A percentile compares a stretch with the other conserved stretches of the same genome.
Evolutionary conservation across 2,329 filamentous ascomycete genomes (phyloP).

Genomic region (Fusarium nurragi): DNA sequence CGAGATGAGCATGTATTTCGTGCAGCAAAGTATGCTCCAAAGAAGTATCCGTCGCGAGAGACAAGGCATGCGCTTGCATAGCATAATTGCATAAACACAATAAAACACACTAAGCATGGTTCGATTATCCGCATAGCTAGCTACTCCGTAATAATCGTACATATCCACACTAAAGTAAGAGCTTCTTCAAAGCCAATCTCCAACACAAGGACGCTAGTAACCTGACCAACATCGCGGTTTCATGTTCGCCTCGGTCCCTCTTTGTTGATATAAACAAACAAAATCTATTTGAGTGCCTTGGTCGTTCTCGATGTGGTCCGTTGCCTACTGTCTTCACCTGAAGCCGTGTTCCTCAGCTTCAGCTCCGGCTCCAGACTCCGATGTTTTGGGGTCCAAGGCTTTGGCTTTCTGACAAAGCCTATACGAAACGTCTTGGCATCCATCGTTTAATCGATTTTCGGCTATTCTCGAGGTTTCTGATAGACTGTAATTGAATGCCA

Average conservation of each 20-base stretch:
- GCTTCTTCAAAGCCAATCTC: constrained; percentile 1
- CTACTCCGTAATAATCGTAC: neutral
- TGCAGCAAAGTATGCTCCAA: constrained; percentile 7
- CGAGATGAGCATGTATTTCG: constrained; percentile 23
- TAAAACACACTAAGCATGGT: neutral
- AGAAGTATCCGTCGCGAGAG: neutral
- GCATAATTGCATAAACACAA: neutral
- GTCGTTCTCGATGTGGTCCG: neutral
- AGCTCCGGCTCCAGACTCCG: constrained; percentile 9
- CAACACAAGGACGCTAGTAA: constrained; percentile 4
- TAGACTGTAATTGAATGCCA: neutral
- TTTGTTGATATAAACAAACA: constrained; percentile 4
- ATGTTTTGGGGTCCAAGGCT: constrained; percentile 29
- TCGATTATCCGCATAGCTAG: neutral
- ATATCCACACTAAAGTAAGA: neutral
- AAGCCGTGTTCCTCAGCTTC: constrained; percentile 7
- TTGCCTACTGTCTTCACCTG: neutral
- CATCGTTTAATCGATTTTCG: neutral
- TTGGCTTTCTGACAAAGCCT: constrained; percentile 2
- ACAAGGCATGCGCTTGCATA: neutral
- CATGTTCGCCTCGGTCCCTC: constrained; percentile 10
- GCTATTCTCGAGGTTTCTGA: neutral
- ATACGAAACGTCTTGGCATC: neutral
- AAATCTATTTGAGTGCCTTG: neutral
- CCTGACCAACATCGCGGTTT: constrained; percentile 25